These are phyloP conservation scores for Chlamydomonas urium DNA, from an alignment of 139 green algal genomes.

Conservation along the genomic window DNA sequence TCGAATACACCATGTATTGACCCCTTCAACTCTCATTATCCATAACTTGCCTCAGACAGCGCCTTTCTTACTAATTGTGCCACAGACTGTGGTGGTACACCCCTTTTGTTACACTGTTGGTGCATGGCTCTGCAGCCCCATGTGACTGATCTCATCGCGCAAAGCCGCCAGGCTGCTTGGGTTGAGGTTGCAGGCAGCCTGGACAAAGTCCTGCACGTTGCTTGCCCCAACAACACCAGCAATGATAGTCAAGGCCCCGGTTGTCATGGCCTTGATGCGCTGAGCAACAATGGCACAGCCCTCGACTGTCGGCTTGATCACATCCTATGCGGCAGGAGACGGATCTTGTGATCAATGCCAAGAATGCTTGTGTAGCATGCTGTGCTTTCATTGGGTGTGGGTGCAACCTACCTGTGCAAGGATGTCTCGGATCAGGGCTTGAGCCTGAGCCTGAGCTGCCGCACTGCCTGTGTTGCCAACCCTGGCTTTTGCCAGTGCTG, in stretches of 20 bases:
- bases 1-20: too few species aligned
- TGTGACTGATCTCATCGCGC: conserved; percentile 23
- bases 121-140: conserved; percentile 23
- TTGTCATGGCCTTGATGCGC: not conserved
- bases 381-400: not conserved
- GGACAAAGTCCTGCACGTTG: not conserved
- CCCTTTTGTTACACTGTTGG: not conserved
- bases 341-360: not conserved
- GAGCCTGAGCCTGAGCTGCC: conserved; percentile 10
- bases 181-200: conserved; percentile 3
- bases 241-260: conserved; percentile 4
- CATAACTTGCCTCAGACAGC: too few species aligned
- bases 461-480: not conserved
- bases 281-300: not conserved
- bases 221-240: not conserved
- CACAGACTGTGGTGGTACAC: too few species aligned
- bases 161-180: conserved; percentile 3
- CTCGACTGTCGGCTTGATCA: conserved; percentile 5
- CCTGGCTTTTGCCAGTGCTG: conserved; percentile 25
- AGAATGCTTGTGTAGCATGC: not conserved
- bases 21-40: too few species aligned
- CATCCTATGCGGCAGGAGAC: not conserved
- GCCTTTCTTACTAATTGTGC: too few species aligned
- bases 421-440: conserved; percentile 25
- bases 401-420: not conserved